Percentiles rank a stretch among this genome's conserved stretches.
These are phyloP conservation scores for Hyaloscypha variabilis DNA, from an alignment of 495 filamentous ascomycete species.

Conservation along the genomic window DNA sequence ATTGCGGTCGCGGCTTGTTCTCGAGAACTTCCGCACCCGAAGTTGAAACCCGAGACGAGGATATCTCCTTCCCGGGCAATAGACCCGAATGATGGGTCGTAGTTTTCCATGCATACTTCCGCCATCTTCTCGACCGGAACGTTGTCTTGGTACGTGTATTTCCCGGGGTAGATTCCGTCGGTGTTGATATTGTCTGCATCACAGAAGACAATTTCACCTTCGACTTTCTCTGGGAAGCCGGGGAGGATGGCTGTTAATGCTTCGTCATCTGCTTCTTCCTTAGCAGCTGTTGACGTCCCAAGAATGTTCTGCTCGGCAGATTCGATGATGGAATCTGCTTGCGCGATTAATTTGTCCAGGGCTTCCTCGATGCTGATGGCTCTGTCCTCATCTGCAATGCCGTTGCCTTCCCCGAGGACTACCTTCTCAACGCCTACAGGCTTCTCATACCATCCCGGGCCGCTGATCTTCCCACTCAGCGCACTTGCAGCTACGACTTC, in stretches of 20 bases:
- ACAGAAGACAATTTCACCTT: slow-evolving; percentile 71
- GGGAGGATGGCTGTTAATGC: slow-evolving; percentile 64
- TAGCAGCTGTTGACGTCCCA: slow-evolving; percentile 30
- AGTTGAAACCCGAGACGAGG: slow-evolving; percentile 87
- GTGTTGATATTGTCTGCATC: slow-evolving; percentile 78
- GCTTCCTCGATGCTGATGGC: slow-evolving; percentile 66
- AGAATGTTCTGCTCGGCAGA: slow-evolving; percentile 45
- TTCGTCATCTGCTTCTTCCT: slow-evolving; percentile 28
- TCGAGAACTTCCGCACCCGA: slow-evolving; percentile 79
- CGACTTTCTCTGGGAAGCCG: slow-evolving; percentile 67
- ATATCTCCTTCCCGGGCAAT: slow-evolving; percentile 71
- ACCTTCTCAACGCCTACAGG: slow-evolving; percentile 69
- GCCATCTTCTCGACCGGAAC: slow-evolving; percentile 79
- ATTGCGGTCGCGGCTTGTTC: slow-evolving; percentile 93
- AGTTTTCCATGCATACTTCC: slow-evolving; percentile 89
- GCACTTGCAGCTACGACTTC: slow-evolving; percentile 93
- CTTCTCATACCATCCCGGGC: slow-evolving; percentile 79
- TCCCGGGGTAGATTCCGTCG: slow-evolving; percentile 87
- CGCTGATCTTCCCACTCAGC: slow-evolving; percentile 72
- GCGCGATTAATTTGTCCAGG: slow-evolving; percentile 66
- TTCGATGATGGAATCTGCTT: slow-evolving; percentile 66
- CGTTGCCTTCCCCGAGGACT: slow-evolving; percentile 70
- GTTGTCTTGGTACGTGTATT: slow-evolving; percentile 89
- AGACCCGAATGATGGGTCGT: slow-evolving; percentile 68
- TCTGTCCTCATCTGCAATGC: slow-evolving; percentile 60